Evolutionary conservation across 129 eudicot species (phyloP).

Genomic region (Flaveria trinervia): DNA sequence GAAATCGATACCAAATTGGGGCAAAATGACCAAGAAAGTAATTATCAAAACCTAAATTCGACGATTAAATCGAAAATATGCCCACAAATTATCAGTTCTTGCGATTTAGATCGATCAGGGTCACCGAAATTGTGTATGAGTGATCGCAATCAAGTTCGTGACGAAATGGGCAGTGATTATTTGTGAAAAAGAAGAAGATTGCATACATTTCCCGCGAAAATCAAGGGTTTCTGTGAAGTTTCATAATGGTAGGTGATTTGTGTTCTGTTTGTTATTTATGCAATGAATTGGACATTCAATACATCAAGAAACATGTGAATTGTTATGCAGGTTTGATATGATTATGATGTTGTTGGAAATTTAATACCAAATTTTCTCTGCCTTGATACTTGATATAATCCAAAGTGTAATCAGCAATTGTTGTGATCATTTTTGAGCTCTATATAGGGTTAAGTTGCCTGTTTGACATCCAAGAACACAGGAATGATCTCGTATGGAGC

Average conservation of each 20-base stretch:
- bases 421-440: background rate
- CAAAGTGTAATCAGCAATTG: background rate
- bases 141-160: slow-evolving; percentile 12
- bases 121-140: slow-evolving; percentile 23
- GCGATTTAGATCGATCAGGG: slow-evolving; percentile 28
- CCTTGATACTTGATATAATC: background rate
- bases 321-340: slow-evolving; percentile 25
- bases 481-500: background rate
- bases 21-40: background rate
- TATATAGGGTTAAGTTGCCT: slow-evolving; percentile 3
- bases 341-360: too few relatives aligned
- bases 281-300: slow-evolving; percentile 13
- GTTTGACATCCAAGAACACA: background rate
- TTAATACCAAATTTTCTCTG: too few relatives aligned
- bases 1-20: slow-evolving; percentile 3
- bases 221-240: slow-evolving; percentile 15
- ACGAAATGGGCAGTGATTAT: slow-evolving; percentile 21
- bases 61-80: slow-evolving; percentile 18
- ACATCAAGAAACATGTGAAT: slow-evolving; percentile 5
- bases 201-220: slow-evolving; percentile 9
- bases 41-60: background rate
- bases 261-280: background rate
- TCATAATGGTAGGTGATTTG: slow-evolving; percentile 31
- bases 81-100: slow-evolving; percentile 6
- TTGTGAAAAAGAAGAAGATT: slow-evolving; percentile 21